Conservation (phyloP, 352 stramenopile species). For the Phytophthora constricta region DNA sequence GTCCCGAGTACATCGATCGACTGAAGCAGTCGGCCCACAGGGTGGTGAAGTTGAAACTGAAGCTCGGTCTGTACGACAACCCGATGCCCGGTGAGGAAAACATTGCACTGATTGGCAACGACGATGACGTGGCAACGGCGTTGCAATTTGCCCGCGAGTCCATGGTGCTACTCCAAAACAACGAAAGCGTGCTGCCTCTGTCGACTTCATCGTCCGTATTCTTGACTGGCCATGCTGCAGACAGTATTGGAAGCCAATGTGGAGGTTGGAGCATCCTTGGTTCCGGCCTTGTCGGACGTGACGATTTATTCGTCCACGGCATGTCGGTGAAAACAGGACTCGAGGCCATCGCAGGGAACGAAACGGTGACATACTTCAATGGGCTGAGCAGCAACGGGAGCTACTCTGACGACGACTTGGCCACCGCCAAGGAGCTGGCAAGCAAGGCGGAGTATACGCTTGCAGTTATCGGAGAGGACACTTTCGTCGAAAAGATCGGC, state of each 20-base stretch:
- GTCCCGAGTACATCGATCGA: slow-evolving; percentile 27
- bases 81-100: slow-evolving; percentile 46
- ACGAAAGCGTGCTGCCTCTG: neutral
- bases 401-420: slow-evolving; percentile 31
- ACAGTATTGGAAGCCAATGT: slow-evolving; percentile 57
- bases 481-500: slow-evolving; percentile 61
- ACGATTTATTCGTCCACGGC: slow-evolving; percentile 44
- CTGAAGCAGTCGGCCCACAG: slow-evolving; percentile 49
- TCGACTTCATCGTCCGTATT: neutral
- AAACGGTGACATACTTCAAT: slow-evolving; percentile 45
- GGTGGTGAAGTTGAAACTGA: slow-evolving; percentile 63
- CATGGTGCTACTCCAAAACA: slow-evolving; percentile 25
- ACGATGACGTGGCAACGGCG: slow-evolving; percentile 41
- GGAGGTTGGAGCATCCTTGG: slow-evolving; percentile 75
- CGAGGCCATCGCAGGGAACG: slow-evolving; percentile 14
- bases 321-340: slow-evolving; percentile 50
- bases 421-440: slow-evolving; percentile 1
- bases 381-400: slow-evolving; percentile 43
- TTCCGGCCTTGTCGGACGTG: slow-evolving; percentile 56
- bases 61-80: slow-evolving; percentile 57
- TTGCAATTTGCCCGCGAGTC: slow-evolving; percentile 60
- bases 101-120: slow-evolving; percentile 38
- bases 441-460: slow-evolving; percentile 16
- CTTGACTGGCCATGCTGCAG: slow-evolving; percentile 32
- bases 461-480: slow-evolving; percentile 30